Base-by-base conservation (phyloP, 164 flowering plant genomes). In the Cinnamomum micranthum region DNA sequence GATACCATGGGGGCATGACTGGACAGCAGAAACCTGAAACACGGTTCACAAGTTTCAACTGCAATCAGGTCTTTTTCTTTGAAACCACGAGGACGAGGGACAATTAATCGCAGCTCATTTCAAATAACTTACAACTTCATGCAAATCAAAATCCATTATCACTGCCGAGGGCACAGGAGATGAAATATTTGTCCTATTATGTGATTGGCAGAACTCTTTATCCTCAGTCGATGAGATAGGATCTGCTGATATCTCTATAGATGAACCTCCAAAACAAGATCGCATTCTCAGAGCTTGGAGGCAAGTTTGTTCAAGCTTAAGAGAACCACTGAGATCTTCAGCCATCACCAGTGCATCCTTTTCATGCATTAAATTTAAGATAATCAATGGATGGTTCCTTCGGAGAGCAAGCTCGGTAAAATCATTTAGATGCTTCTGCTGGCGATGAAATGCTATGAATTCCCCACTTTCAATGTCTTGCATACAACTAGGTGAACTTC, bases 371-470 rank as follows among this genome's bases (percentile, higher is more conserved):
- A 93, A 74, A 79, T 93, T 93, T 68, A 80, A 81, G 74, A 95
- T 86, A 31, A 92, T 81, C 82, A 93, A 77, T 1, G 98, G 98
- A 78, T 89, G 89, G 74, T 88, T 93, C 84, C 89, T 95, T 71
- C 86, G 80, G 72, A 95, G 97, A 73, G 97, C 95, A 72, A 82
- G 92, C 28, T 93, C 97, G 20, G 98, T 95, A 76, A 89, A 76
- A 80, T 76, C 85, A 71, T 77, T 50, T 63, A 95, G 85, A 86
- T 85, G 76, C 79, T 87, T 92, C 78, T 88, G 92, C 71, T 87
- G 92, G 50, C 80, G 80, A 50, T 89, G 79, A 80, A 92, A 69
- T 25, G 74, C 68, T 70, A 75, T 71, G 24, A 89, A 79, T 69
- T 88, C 95, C 64, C 85, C 94, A 80, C 50, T 80, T 68, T 84